Base-by-base conservation (phyloP, 768 basidiomycete genomes). In the Pleurotus tuber-regium region DNA sequence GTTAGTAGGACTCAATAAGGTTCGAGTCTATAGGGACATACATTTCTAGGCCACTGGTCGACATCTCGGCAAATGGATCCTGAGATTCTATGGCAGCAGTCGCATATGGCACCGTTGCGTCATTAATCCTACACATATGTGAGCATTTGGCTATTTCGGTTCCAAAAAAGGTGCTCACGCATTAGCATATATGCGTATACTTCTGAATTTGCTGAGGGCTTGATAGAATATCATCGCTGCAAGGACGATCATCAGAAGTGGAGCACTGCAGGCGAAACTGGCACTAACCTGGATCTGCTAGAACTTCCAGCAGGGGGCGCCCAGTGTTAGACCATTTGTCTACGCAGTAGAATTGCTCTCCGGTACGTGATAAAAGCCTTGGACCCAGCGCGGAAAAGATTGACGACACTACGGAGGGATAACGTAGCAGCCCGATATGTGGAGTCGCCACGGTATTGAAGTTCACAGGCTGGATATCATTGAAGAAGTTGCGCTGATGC, bases 401-500 rank as follows among this genome's bases (percentile, higher is more conserved):
- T 1, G 70, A 68, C 1, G 86, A 87, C 35, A 84, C 61, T 28
- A 86, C 66, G 2, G 83, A 81, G 23, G 77, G 74, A 55, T 86
- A 85, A 59, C 72, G 70, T 3, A 82, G 83, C 5, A 92, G 75
- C 11, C 92, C 92, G 33, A 92, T 73, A 55, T 91, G 86, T 1
- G 92, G 92, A 0, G 92, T 90, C 1, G 92, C 89, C 43, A 94
- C 69, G 0, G 92, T 90, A 49, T 81, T 82, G 65, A 94, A 95
- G 64, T 91, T 92, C 49, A 89, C 76, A 1, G 92, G 89, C 24
- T 69, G 66, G 36, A 92, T 76, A 1, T 71, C 68, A 2, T 84
- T 73, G 61, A 95, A 95, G 71, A 93, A 91, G 5, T 75, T 73
- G 40, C 76, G 75, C 50, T 86, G 83, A 52, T 82, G 69, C 25